Evolutionary conservation across 768 basidiomycete genomes (phyloP), one percentile per base, ranked within the genome.

Genomic region (Zangia roseola): DNA sequence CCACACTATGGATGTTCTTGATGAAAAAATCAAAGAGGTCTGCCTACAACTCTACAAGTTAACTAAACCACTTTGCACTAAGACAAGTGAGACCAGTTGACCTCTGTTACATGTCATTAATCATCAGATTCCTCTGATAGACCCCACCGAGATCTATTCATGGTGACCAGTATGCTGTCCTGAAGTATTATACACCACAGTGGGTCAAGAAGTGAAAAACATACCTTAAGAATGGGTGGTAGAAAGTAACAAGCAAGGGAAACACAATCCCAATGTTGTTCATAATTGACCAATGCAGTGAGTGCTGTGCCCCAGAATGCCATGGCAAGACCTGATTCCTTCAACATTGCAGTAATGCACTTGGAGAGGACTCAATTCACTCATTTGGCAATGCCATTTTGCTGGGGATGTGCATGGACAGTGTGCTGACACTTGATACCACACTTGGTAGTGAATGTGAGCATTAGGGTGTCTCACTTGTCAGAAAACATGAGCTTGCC

Each of bases 261-360:
- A 54, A 54, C 10, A 56, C 52, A 0, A n/a, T 53, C 0, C 51
- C 49, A 0, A 53, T 56, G 57, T 9, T 56, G 0, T 28, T 49
- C 0, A 58, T 58, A 28, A 28, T n/a, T n/a, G n/a, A n/a, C n/a
- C n/a, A n/a, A n/a, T n/a, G n/a, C n/a, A n/a, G n/a, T n/a, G n/a
- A n/a, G n/a, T n/a, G n/a, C n/a, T n/a, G n/a, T n/a, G n/a, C n/a
- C n/a, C n/a, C n/a, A n/a, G n/a, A n/a, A n/a, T n/a, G n/a, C n/a
- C n/a, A n/a, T n/a, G n/a, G n/a, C n/a, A n/a, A n/a, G n/a, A n/a
- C n/a, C n/a, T n/a, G n/a, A n/a, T n/a, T n/a, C n/a, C n/a, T n/a
- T n/a, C n/a, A n/a, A n/a, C n/a, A n/a, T n/a, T n/a, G n/a, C n/a
- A n/a, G n/a, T n/a, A n/a, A n/a, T n/a, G n/a, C n/a, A n/a, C n/a